These are phyloP conservation scores for Umbelopsis isabellina DNA, from an alignment of 192 early-diverging fungal species.

Conservation along the genomic window DNA sequence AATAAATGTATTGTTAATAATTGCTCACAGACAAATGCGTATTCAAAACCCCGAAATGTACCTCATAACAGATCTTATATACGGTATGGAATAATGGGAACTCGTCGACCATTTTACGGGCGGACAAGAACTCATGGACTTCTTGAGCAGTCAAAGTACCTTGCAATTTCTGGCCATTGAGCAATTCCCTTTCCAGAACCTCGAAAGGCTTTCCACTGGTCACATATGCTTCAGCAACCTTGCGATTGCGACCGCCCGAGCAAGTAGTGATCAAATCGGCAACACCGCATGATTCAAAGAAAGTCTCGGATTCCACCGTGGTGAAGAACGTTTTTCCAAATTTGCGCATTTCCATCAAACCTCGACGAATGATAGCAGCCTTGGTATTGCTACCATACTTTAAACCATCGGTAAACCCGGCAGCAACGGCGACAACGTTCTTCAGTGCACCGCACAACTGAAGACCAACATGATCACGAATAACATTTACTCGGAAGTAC, in stretches of 20 bases:
- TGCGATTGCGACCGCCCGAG: constrained; percentile 91
- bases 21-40: background rate
- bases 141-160: constrained; percentile 90
- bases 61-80: constrained; percentile 88
- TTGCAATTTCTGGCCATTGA: constrained; percentile 97
- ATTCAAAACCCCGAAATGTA: background rate
- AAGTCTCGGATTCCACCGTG: constrained; percentile 87
- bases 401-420: constrained; percentile 91
- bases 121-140: constrained; percentile 76
- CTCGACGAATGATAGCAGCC: constrained; percentile 94
- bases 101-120: constrained; percentile 42
- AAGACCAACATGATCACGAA: constrained; percentile 87
- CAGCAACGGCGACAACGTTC: constrained; percentile 94
- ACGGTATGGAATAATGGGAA: constrained; percentile 88
- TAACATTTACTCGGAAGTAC: constrained; percentile 85
- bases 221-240: constrained; percentile 88
- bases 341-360: constrained; percentile 93
- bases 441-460: constrained; percentile 97
- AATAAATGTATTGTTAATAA: background rate
- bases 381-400: constrained; percentile 93
- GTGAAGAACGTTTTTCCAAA: constrained; percentile 80
- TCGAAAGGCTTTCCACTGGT: constrained; percentile 90
- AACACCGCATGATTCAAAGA: constrained; percentile 96
- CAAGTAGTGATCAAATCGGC: constrained; percentile 96
- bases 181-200: constrained; percentile 85